phyloP scores from a whole-genome alignment of 2,329 filamentous ascomycete species.

The Xylaria sp. region DNA sequence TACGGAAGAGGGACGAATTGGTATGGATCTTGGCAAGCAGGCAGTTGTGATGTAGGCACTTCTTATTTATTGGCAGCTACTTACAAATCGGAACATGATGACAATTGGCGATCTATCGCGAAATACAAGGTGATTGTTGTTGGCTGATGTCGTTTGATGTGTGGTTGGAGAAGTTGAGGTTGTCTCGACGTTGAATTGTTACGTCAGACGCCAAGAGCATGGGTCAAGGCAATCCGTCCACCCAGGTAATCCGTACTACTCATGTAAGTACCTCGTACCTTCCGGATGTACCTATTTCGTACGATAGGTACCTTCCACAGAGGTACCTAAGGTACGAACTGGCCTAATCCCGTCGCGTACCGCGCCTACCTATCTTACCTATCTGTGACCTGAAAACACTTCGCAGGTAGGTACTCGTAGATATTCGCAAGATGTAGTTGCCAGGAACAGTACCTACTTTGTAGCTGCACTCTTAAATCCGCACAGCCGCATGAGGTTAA shows the following conservation, averaged over 20 bases:
- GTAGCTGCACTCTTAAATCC: no score
- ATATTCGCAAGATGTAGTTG: no score
- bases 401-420: no score
- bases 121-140: neutral
- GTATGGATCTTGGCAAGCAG: neutral
- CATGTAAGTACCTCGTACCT: neutral
- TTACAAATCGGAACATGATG: constrained; percentile 23
- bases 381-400: no score
- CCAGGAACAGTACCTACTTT: no score
- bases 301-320: no score
- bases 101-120: neutral
- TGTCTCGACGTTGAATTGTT: neutral
- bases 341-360: no score
- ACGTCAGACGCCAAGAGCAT: neutral
- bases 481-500: no score
- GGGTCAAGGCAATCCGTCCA: neutral
- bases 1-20: no score
- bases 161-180: constrained; percentile 1
- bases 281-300: no score
- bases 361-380: no score
- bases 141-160: neutral
- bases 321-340: no score
- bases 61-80: neutral
- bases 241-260: neutral
- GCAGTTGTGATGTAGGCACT: neutral